A percentile compares a stretch with the other conserved stretches of the same genome.
Evolutionary conservation across 2,329 filamentous ascomycete species (phyloP).

Genomic region (Samsoniella hepiali): DNA sequence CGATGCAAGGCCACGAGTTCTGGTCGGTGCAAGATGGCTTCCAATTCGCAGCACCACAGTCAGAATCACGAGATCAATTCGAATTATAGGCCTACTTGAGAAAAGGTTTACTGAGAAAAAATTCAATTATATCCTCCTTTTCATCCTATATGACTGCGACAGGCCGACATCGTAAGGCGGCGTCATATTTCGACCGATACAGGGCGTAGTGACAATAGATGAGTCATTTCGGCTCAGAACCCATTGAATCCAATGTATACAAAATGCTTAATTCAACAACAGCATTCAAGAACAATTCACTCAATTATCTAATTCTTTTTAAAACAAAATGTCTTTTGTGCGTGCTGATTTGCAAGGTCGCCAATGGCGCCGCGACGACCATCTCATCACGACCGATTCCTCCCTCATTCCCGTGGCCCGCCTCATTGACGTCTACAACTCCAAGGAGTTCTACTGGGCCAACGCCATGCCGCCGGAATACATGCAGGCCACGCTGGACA

Average conservation of each 20-base stretch:
- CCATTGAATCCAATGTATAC: background rate
- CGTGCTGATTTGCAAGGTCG: conserved; percentile 4
- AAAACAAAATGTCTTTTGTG: background rate
- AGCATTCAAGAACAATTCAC: background rate
- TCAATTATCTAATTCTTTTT: background rate
- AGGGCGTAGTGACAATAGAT: background rate
- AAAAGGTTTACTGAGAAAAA: no score
- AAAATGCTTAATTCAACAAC: background rate
- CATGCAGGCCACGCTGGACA: conserved; percentile 45
- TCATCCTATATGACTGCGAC: no score
- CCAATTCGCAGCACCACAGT: background rate
- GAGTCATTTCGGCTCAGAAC: conserved; percentile 13
- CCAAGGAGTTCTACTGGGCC: conserved; percentile 54
- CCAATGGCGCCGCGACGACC: conserved; percentile 33
- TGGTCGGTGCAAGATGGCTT: no score
- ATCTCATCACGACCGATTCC: conserved; percentile 53
- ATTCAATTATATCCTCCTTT: no score
- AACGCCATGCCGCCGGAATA: conserved; percentile 41
- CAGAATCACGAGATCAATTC: background rate
- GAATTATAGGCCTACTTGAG: background rate
- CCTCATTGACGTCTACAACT: conserved; percentile 47
- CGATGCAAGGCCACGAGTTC: no score
- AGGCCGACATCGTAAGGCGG: no score
- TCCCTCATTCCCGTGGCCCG: conserved; percentile 45
- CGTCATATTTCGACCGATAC: background rate